Percentiles rank a stretch among this genome's conserved stretches.
phyloP scores from a whole-genome alignment of 2,329 filamentous ascomycete genomes.

The Cladosporium velox region DNA sequence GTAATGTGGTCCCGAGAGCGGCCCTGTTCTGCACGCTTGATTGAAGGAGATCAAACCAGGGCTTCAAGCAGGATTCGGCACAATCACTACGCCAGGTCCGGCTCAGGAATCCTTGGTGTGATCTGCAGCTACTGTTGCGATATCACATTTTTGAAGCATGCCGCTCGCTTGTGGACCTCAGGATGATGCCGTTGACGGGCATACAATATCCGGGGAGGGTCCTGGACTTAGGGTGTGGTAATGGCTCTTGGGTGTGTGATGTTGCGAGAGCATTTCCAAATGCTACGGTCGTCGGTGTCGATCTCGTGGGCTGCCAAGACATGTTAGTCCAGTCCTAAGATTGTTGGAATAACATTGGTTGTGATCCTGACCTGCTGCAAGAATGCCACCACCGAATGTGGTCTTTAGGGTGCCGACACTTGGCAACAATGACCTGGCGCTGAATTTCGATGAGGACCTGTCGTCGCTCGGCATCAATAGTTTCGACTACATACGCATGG shows the following conservation, averaged over 20 bases:
- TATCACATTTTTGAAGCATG: not conserved
- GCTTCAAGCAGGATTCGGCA: not conserved
- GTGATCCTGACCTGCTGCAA: not conserved
- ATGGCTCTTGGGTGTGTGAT: slow-evolving; percentile 87
- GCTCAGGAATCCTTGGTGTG: not conserved
- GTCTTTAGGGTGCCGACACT: not conserved
- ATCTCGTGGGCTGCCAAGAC: not conserved
- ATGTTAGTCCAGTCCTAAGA: not conserved
- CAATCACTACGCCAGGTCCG: too few species aligned
- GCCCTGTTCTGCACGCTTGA: not conserved
- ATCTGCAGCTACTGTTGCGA: not conserved
- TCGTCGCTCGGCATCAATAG: not conserved
- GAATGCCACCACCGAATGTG: not conserved
- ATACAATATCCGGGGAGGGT: slow-evolving; percentile 36
- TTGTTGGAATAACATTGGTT: too few species aligned
- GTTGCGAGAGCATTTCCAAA: slow-evolving; percentile 56
- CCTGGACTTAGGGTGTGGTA: slow-evolving; percentile 78
- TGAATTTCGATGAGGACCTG: slow-evolving; percentile 9
- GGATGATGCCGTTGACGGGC: not conserved
- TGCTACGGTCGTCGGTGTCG: not conserved
- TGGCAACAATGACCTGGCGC: not conserved
- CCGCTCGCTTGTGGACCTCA: not conserved
- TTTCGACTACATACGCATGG: slow-evolving; percentile 3
- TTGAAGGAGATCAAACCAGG: not conserved
- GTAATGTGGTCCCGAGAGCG: not conserved